Conservation (phyloP, 305 asterid genomes). For the Solanum chacoense region DNA sequence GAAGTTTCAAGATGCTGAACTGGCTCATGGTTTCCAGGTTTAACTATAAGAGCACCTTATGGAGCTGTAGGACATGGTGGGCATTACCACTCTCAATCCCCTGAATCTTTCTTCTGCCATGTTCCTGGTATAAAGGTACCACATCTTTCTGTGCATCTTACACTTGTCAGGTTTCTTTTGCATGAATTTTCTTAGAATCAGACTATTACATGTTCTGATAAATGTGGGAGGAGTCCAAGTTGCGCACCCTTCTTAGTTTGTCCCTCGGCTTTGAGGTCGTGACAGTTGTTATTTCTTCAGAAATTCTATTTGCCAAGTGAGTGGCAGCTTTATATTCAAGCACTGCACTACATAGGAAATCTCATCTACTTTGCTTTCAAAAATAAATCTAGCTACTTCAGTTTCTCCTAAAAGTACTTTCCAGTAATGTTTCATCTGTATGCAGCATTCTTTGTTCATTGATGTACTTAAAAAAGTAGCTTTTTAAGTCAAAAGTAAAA, state of each 20-base stretch:
- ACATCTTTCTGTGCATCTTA: neutral
- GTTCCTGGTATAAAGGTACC: constrained; percentile 95
- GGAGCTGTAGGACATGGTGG: constrained; percentile 99
- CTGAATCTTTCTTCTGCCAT: constrained; percentile 97
- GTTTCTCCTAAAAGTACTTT: neutral
- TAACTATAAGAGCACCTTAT: constrained; percentile 91
- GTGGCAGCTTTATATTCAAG: neutral
- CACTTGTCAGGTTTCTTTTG: neutral
- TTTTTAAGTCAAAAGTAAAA: too few species aligned
- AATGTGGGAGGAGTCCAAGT: neutral
- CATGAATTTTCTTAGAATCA: neutral
- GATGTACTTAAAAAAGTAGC: neutral
- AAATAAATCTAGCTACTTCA: neutral
- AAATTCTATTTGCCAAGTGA: neutral
- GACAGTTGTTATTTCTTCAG: neutral
- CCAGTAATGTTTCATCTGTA: neutral
- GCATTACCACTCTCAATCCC: constrained; percentile 97
- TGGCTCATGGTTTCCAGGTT: constrained; percentile 36
- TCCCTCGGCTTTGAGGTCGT: neutral
- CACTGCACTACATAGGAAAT: neutral
- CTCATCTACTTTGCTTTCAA: neutral
- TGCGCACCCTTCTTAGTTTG: neutral
- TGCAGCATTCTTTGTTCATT: neutral
- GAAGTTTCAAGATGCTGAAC: neutral
- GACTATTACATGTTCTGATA: neutral